phyloP scores from a whole-genome alignment of 1,284 basidiomycete genomes.

The Tilletia caries region DNA sequence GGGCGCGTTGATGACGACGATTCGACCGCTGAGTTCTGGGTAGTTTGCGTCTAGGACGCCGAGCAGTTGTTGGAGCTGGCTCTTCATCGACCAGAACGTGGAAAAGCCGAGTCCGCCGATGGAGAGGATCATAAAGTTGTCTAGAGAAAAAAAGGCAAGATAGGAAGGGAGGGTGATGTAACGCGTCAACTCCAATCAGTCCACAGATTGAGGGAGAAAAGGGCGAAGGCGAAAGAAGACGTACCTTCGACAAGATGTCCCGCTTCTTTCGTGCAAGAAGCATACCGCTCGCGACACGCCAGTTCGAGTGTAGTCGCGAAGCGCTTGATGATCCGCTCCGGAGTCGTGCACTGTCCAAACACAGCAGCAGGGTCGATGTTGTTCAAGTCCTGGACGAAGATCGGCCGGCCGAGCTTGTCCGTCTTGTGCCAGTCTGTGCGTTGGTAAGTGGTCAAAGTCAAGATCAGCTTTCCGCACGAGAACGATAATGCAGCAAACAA shows the following conservation, averaged over 20 bases:
- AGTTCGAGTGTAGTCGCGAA: constrained; percentile 49
- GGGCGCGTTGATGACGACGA: constrained; percentile 48
- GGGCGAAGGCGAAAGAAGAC: background rate
- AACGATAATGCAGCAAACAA: background rate
- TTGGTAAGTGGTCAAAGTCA: no score
- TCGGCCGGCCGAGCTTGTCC: constrained; percentile 44
- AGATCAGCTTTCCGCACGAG: background rate
- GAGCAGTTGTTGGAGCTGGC: constrained; percentile 44
- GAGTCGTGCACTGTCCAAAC: constrained; percentile 33
- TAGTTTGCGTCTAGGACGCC: constrained; percentile 47
- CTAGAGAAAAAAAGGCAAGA: background rate
- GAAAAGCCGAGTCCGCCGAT: constrained; percentile 40
- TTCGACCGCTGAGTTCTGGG: constrained; percentile 45
- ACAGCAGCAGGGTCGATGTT: constrained; percentile 37
- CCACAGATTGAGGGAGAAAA: background rate
- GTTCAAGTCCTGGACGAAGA: constrained; percentile 50
- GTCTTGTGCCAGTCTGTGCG: constrained; percentile 43
- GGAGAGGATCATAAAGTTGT: constrained; percentile 52
- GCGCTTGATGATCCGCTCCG: constrained; percentile 44
- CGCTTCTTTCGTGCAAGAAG: constrained; percentile 29
- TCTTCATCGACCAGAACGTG: constrained; percentile 49
- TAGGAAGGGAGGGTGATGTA: background rate
- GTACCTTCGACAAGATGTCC: constrained; percentile 4
- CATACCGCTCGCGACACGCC: constrained; percentile 43
- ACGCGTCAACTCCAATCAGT: background rate